Conservation (phyloP, 768 basidiomycete genomes). For the Cantharellus cinnabarinus region DNA sequence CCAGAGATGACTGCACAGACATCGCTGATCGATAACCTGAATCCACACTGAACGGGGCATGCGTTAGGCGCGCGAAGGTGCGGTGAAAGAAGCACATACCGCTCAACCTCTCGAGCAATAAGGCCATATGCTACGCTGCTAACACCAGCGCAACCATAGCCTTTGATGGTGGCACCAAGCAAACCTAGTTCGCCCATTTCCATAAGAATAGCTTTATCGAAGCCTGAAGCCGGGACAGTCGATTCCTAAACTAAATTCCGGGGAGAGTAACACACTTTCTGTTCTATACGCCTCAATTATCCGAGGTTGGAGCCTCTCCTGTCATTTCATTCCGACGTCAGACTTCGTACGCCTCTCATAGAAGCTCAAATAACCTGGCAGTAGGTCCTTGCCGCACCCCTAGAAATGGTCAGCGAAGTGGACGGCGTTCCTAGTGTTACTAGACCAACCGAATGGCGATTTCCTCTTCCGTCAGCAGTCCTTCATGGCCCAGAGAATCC, state of each 20-base stretch:
- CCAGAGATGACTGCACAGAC: slow-evolving; percentile 88
- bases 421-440: background rate
- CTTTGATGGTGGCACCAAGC: slow-evolving; percentile 78
- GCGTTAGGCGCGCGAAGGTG: background rate
- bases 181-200: slow-evolving; percentile 90
- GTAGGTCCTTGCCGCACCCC: slow-evolving; percentile 60
- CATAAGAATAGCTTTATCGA: slow-evolving; percentile 50
- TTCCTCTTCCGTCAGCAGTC: slow-evolving; percentile 75
- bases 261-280: slow-evolving; percentile 34
- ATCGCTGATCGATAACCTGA: slow-evolving; percentile 90
- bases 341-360: slow-evolving; percentile 12
- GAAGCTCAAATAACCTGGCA: slow-evolving; percentile 33
- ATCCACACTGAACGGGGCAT: slow-evolving; percentile 42
- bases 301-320: slow-evolving; percentile 74
- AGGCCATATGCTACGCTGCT: slow-evolving; percentile 86
- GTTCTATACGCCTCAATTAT: slow-evolving; percentile 77
- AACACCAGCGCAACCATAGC: slow-evolving; percentile 85
- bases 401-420: slow-evolving; percentile 14
- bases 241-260: background rate
- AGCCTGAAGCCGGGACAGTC: slow-evolving; percentile 28
- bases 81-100: slow-evolving; percentile 24
- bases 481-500: slow-evolving; percentile 72
- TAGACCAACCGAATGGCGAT: slow-evolving; percentile 53
- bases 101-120: slow-evolving; percentile 82
- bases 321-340: background rate